A percentile compares a stretch with the other conserved stretches of the same genome.
These are phyloP conservation scores for Emericellopsis atlantica DNA, from an alignment of 2,329 filamentous ascomycete genomes.

Conservation along the genomic window DNA sequence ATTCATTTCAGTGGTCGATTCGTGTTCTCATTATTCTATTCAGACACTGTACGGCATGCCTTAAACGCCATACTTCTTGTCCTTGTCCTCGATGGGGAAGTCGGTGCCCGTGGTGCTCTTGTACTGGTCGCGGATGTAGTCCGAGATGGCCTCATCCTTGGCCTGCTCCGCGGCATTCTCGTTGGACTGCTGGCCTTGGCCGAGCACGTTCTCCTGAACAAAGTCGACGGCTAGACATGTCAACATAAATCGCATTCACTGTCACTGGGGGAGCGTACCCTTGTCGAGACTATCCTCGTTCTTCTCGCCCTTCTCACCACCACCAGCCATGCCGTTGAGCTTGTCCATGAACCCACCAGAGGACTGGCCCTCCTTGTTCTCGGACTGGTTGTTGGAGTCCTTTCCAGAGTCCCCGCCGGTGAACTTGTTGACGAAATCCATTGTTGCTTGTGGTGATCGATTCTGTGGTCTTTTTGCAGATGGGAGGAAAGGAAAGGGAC, in stretches of 20 bases:
- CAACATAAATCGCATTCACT: neutral
- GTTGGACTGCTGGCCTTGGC: constrained; percentile 58
- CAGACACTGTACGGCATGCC: neutral
- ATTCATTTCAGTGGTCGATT: neutral
- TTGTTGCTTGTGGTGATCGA: constrained; percentile 10
- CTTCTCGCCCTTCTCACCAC: constrained; percentile 63
- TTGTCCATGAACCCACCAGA: constrained; percentile 50
- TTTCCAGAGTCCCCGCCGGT: constrained; percentile 24
- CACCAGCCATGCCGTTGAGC: constrained; percentile 59
- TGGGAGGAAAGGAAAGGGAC: neutral
- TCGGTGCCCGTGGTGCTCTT: constrained; percentile 57
- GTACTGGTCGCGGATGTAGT: constrained; percentile 60
- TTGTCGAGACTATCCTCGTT: constrained; percentile 78
- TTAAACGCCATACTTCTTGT: constrained; percentile 20
- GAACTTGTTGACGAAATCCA: constrained; percentile 45
- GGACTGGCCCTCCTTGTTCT: constrained; percentile 11
- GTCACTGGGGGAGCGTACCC: constrained; percentile 29
- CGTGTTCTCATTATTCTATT: neutral
- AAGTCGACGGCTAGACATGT: constrained; percentile 52
- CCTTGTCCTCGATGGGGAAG: constrained; percentile 58
- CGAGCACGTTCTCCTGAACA: constrained; percentile 64
- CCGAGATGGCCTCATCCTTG: constrained; percentile 69
- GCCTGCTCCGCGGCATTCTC: constrained; percentile 66
- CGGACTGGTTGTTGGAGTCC: constrained; percentile 13
- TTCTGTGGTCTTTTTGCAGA: neutral